These are phyloP conservation scores for Arachis hypogaea DNA, from an alignment of 306 rosid species.

Conservation along the genomic window DNA sequence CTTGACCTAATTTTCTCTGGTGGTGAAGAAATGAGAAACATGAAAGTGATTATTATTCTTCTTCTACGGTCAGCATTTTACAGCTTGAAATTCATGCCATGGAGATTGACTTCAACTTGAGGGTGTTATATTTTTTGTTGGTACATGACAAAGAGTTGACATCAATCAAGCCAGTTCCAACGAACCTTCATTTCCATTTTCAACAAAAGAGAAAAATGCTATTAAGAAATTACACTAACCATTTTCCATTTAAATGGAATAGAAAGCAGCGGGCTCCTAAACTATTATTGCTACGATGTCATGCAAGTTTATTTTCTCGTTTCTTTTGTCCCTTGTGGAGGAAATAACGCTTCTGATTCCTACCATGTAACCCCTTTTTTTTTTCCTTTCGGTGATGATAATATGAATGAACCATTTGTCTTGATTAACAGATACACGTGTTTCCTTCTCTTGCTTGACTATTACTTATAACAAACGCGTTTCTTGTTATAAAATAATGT, in stretches of 20 bases:
- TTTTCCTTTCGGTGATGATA: too few relatives aligned
- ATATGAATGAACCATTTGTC: too few relatives aligned
- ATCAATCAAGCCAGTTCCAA: not conserved
- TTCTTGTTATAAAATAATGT: not conserved
- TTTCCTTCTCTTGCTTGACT: constrained; percentile 15
- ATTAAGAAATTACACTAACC: not conserved
- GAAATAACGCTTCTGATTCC: not conserved
- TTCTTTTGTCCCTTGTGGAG: not conserved
- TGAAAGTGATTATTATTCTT: not conserved
- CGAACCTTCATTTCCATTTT: constrained; percentile 28
- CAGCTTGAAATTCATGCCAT: constrained; percentile 13
- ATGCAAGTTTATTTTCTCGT: not conserved
- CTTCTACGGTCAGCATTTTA: constrained; percentile 15
- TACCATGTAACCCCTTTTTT: not conserved
- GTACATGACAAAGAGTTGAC: constrained; percentile 40
- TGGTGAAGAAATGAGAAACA: not conserved
- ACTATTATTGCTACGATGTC: not conserved
- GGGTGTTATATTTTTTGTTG: not conserved
- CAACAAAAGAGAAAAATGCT: not conserved
- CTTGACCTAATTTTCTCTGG: not conserved
- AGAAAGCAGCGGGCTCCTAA: too few relatives aligned
- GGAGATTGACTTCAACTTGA: not conserved
- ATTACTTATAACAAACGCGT: not conserved
- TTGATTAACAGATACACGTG: constrained; percentile 3
- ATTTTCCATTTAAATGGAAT: not conserved